Evolutionary conservation across 495 filamentous ascomycete species (phyloP).

Genomic region (Penicillium cosmopolitanum): DNA sequence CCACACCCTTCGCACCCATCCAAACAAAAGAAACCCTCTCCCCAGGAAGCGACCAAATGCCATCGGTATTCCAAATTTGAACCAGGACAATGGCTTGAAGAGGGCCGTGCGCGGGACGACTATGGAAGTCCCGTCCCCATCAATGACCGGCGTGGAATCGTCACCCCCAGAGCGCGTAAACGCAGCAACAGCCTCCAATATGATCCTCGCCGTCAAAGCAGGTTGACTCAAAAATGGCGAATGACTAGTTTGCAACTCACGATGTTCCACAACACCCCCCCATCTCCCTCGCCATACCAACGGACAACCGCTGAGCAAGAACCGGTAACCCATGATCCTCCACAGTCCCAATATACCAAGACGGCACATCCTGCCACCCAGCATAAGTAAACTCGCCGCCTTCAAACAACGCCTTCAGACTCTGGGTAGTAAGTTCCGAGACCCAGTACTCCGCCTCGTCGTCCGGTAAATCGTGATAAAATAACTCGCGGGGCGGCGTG

Average conservation of each 20-base stretch:
- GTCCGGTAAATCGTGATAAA: conserved; percentile 39
- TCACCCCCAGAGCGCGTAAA: conserved; percentile 18
- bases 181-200: conserved; percentile 30
- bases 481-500: conserved; percentile 30
- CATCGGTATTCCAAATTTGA: conserved; percentile 30
- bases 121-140: conserved; percentile 6
- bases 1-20: conserved; percentile 20
- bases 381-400: conserved; percentile 34
- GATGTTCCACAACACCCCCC: conserved; percentile 28
- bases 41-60: conserved; percentile 24
- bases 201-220: conserved; percentile 27
- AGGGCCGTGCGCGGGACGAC: conserved; percentile 10
- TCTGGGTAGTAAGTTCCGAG: conserved; percentile 33
- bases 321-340: conserved; percentile 39
- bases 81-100: conserved; percentile 24
- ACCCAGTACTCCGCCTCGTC: conserved; percentile 29
- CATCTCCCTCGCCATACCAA: conserved; percentile 36
- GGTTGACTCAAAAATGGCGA: conserved; percentile 41
- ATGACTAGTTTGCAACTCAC: conserved; percentile 38
- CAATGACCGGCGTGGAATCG: background rate
- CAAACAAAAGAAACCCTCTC: conserved; percentile 15
- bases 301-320: conserved; percentile 33
- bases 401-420: conserved; percentile 37
- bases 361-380: conserved; percentile 36
- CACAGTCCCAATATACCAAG: conserved; percentile 38